Conservation (phyloP, 768 basidiomycete genomes). For the Psilocybe cubensis region DNA sequence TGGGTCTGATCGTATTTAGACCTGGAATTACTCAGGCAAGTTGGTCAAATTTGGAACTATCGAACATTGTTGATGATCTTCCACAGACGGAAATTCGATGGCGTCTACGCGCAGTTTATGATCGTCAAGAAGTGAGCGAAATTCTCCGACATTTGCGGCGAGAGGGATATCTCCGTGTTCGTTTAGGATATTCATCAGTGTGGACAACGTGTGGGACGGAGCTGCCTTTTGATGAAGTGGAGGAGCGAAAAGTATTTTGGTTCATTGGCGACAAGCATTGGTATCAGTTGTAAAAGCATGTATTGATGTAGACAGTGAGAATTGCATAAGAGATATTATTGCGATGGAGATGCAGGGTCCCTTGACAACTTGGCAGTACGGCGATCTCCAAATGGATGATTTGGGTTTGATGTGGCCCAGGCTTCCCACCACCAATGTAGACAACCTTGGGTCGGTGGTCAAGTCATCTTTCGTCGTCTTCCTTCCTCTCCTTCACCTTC, state of each 20-base stretch:
- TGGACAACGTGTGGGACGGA: slow-evolving; percentile 24
- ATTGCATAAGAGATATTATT: background rate
- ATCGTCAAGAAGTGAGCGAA: slow-evolving; percentile 76
- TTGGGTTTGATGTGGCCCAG: background rate
- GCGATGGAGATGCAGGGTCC: slow-evolving; percentile 20
- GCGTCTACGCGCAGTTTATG: slow-evolving; percentile 73
- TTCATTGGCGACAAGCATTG: slow-evolving; percentile 62
- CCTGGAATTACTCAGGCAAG: slow-evolving; percentile 78
- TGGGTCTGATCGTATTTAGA: slow-evolving; percentile 65
- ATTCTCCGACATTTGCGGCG: slow-evolving; percentile 54
- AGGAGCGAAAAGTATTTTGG: slow-evolving; percentile 59
- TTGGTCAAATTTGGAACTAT: background rate
- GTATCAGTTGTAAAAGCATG: slow-evolving; percentile 59
- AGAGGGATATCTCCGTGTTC: slow-evolving; percentile 51
- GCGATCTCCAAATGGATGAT: slow-evolving; percentile 7
- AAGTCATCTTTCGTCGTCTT: background rate
- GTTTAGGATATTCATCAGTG: slow-evolving; percentile 24
- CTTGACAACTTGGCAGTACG: slow-evolving; percentile 24
- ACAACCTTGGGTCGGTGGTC: background rate
- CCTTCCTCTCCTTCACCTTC: slow-evolving; percentile 22
- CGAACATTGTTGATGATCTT: slow-evolving; percentile 6
- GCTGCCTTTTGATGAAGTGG: slow-evolving; percentile 49
- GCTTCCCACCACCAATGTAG: background rate
- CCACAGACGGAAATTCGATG: slow-evolving; percentile 69
- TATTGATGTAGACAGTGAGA: slow-evolving; percentile 8